These are phyloP conservation scores for Apiospora aurea DNA, from an alignment of 2,329 filamentous ascomycete genomes.

Conservation along the genomic window DNA sequence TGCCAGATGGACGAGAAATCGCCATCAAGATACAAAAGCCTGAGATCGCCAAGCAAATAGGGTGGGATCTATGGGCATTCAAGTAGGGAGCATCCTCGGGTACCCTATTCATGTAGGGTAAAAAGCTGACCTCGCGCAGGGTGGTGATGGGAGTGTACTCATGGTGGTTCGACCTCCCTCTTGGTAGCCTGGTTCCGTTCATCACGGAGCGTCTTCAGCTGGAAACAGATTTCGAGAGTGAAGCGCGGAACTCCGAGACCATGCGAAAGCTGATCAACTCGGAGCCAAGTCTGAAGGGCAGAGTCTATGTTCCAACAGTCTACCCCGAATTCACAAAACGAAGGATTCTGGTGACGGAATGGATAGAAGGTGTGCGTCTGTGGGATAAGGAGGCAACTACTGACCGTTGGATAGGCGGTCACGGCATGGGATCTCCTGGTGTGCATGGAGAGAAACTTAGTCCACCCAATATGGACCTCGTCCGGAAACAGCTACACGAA, in stretches of 20 bases:
- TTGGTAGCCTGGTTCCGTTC: slow-evolving; percentile 90
- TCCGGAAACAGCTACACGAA: slow-evolving; percentile 55
- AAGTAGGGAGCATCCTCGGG: slow-evolving; percentile 59
- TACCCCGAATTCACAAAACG: slow-evolving; percentile 83
- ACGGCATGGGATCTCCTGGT: slow-evolving; percentile 79
- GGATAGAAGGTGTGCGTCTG: slow-evolving; percentile 92
- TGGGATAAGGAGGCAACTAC: slow-evolving; percentile 91
- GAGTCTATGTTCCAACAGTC: slow-evolving; percentile 88
- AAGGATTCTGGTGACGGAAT: slow-evolving; percentile 92
- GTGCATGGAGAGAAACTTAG: slow-evolving; percentile 67
- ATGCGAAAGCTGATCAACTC: slow-evolving; percentile 80
- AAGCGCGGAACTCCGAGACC: slow-evolving; percentile 84
- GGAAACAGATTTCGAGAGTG: slow-evolving; percentile 93
- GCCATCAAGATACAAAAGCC: slow-evolving; percentile 97
- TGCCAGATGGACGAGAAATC: slow-evolving; percentile 87
- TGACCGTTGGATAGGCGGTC: slow-evolving; percentile 78
- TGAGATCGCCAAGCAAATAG: slow-evolving; percentile 89
- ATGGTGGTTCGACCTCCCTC: slow-evolving; percentile 88
- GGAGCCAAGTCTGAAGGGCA: slow-evolving; percentile 77
- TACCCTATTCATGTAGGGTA: background rate
- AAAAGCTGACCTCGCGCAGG: slow-evolving; percentile 48
- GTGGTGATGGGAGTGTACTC: slow-evolving; percentile 85
- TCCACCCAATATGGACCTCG: slow-evolving; percentile 54
- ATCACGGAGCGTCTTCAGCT: slow-evolving; percentile 90
- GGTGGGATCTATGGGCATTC: slow-evolving; percentile 96